Conservation (phyloP, 2,329 filamentous ascomycete species). For the Rutstroemia sp. region DNA sequence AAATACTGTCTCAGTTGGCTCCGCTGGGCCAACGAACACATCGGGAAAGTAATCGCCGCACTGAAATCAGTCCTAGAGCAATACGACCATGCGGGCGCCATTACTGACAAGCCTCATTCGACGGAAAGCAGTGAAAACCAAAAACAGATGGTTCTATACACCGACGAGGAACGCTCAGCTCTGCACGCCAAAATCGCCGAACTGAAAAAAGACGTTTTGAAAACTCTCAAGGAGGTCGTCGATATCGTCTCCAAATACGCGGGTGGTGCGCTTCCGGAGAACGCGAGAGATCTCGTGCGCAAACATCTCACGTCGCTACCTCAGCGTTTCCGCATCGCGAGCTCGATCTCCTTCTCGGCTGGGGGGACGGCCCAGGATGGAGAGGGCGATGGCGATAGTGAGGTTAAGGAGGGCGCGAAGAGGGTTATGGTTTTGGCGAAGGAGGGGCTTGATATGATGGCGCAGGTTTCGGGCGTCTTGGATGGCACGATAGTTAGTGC, state of each 20-base stretch:
- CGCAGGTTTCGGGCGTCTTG: conserved; percentile 79
- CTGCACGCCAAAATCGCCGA: conserved; percentile 46
- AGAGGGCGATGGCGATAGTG: conserved; percentile 30
- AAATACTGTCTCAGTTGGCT: conserved; percentile 80
- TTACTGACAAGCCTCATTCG: conserved; percentile 7
- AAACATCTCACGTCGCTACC: conserved; percentile 79
- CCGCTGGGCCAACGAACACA: conserved; percentile 72
- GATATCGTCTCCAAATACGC: conserved; percentile 83
- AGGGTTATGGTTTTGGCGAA: conserved; percentile 78
- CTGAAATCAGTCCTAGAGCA: conserved; percentile 72
- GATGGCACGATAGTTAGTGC: conserved; percentile 86
- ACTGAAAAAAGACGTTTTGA: conserved; percentile 64
- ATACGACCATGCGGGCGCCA: conserved; percentile 51
- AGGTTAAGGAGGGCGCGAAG: conserved; percentile 54
- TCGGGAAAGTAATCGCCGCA: conserved; percentile 66
- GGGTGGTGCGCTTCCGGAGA: conserved; percentile 84
- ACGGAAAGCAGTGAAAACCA: conserved; percentile 14
- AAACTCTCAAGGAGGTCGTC: conserved; percentile 73
- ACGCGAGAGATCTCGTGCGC: conserved; percentile 75
- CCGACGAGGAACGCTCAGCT: conserved; percentile 23
- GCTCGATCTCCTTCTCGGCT: conserved; percentile 34
- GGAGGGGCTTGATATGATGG: conserved; percentile 91
- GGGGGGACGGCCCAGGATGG: conserved; percentile 26
- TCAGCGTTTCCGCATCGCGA: conserved; percentile 71
- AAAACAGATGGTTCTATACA: conserved; percentile 20